Evolutionary conservation across 1,284 basidiomycete genomes (phyloP), one percentile per base, ranked within the genome.

Genomic region (Cryptococcus sp.): DNA sequence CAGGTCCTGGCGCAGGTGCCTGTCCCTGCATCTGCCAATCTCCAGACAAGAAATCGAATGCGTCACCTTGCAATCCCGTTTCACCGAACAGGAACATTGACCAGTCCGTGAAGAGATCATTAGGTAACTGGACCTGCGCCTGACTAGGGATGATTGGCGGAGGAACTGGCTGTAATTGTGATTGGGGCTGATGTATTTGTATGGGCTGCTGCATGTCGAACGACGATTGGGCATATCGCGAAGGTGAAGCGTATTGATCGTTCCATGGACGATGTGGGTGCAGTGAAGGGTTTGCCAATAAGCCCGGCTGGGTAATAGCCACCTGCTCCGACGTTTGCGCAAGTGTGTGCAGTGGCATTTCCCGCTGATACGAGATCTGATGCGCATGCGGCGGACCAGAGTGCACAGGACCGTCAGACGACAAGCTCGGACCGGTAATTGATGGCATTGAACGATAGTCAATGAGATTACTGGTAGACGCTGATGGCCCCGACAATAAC

Each of bases 1-100:
- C 41, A 22, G 41, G 41, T 4, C n/a, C n/a, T 10, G 41, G n/a
- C 7, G 45, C 52, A 16, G 54, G 16, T 13, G 53, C 29, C 29
- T 34, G 29, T 34, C 29, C 29, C 8, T 34, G 29, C 29, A 34
- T 34, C 29, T 34, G 29, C 29, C 29, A 34, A 34, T 34, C 29
- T 34, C 29, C 29, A 34, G 29, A 34, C 23, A 74, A 57, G 50
- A 72, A 71, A 62, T 73, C 70, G 51, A 74, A 74, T 39, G 68
- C 68, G 19, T 70, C 66, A 13, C 63, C 62, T 45, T 72, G 65
- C 6, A 50, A 46, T 6, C 56, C 55, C 34, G 51, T 58, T 43
- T 62, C 56, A 37, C 60, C 59, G 41, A 63, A 62, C 50, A 67
- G 62, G 34, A 60, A 38, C 54, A 72, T 67, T 8, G 72, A 68